These are phyloP conservation scores for Scedosporium dehoogii DNA, from an alignment of 2,329 filamentous ascomycete genomes.

Conservation along the genomic window DNA sequence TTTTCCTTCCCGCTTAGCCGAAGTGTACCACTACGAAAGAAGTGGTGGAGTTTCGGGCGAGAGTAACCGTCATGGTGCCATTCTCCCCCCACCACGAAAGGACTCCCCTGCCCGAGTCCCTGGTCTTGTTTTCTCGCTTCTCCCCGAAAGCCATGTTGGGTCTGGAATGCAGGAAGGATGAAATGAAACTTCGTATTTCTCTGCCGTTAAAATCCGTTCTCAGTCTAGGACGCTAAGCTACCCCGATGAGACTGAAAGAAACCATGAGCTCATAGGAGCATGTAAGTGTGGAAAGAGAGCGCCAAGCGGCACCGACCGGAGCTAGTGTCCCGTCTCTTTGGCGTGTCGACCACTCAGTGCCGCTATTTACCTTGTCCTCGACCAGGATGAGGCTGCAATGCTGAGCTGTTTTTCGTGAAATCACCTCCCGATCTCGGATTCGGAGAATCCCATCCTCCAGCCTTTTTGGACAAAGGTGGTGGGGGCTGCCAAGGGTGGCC, in stretches of 20 bases:
- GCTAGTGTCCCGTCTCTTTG: neutral
- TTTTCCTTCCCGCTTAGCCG: neutral
- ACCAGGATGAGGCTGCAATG: neutral
- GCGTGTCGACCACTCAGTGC: neutral
- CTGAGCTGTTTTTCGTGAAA: neutral
- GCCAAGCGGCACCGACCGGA: no score
- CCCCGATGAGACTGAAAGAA: no score
- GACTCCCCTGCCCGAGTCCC: neutral
- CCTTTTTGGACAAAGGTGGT: neutral
- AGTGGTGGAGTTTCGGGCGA: neutral
- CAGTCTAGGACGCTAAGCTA: no score
- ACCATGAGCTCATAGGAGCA: no score
- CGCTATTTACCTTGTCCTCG: neutral
- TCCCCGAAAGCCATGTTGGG: neutral
- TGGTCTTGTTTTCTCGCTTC: neutral
- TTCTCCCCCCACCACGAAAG: neutral
- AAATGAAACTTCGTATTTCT: no score
- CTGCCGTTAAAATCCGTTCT: no score
- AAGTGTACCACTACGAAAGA: neutral
- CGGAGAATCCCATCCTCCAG: neutral
- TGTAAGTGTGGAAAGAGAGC: no score
- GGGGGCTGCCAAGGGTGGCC: neutral
- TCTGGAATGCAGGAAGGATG: neutral
- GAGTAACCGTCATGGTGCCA: neutral
- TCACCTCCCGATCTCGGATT: neutral